phyloP scores from a whole-genome alignment of 352 stramenopile species.

The Phytophthora pistaciae region DNA sequence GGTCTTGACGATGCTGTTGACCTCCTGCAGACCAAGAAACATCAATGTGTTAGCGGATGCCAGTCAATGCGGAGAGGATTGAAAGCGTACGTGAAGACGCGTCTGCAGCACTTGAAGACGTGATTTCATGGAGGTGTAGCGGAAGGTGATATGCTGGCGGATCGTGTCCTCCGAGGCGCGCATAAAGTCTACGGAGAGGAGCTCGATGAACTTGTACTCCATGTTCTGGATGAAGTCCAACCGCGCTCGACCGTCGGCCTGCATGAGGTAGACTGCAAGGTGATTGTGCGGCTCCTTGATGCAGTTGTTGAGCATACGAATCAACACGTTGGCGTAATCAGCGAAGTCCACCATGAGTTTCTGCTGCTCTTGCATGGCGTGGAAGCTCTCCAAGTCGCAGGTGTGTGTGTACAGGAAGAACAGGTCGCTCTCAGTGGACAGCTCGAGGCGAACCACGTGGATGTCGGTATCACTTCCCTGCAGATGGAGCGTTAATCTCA shows the following conservation, averaged over 20 bases:
- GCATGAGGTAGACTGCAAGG: slow-evolving; percentile 94
- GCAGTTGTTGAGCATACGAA: slow-evolving; percentile 96
- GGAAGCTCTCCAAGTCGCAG: slow-evolving; percentile 89
- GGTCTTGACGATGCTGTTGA: slow-evolving; percentile 96
- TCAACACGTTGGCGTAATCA: slow-evolving; percentile 95
- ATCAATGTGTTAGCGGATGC: slow-evolving; percentile 18
- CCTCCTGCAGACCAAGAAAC: slow-evolving; percentile 60
- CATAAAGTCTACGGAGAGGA: slow-evolving; percentile 93
- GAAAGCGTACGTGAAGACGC: slow-evolving; percentile 71
- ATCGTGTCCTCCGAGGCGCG: slow-evolving; percentile 91
- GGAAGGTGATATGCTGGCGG: slow-evolving; percentile 94
- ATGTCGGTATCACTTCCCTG: slow-evolving; percentile 89
- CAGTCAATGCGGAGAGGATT: background rate
- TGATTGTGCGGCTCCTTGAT: slow-evolving; percentile 96
- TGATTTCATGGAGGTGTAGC: slow-evolving; percentile 95
- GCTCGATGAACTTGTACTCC: slow-evolving; percentile 97
- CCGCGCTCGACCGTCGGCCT: slow-evolving; percentile 89
- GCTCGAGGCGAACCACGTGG: slow-evolving; percentile 89
- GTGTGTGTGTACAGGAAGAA: slow-evolving; percentile 95
- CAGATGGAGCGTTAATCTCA: background rate
- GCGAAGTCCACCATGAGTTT: slow-evolving; percentile 97
- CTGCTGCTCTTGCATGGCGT: slow-evolving; percentile 94
- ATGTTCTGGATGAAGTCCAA: slow-evolving; percentile 97
- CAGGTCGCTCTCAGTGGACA: slow-evolving; percentile 93
- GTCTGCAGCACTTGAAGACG: slow-evolving; percentile 93